phyloP scores from a whole-genome alignment of 2,329 filamentous ascomycete genomes.

The Juglanconis oblonga region DNA sequence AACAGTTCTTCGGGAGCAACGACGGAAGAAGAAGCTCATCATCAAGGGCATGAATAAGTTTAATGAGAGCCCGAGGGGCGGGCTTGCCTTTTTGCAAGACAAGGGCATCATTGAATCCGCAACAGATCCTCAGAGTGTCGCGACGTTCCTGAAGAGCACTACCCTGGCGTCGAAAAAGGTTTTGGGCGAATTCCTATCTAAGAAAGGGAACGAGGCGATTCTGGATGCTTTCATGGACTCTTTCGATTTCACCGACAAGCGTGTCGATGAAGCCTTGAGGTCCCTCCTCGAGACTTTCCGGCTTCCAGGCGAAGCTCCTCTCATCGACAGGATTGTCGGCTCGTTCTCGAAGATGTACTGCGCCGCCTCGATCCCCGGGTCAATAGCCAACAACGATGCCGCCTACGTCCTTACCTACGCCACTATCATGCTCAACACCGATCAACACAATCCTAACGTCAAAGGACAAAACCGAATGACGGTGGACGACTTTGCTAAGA shows the following conservation, averaged over 20 bases:
- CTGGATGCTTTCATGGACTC: conserved; percentile 78
- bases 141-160: conserved; percentile 84
- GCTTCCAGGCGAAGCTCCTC: conserved; percentile 83
- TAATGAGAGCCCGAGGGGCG: conserved; percentile 90
- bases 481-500: conserved; percentile 76
- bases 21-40: conserved; percentile 81
- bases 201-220: conserved; percentile 82
- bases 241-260: conserved; percentile 86
- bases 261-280: conserved; percentile 86
- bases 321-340: conserved; percentile 90
- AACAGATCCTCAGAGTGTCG: conserved; percentile 72
- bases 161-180: conserved; percentile 85
- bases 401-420: conserved; percentile 91
- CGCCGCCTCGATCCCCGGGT: conserved; percentile 63
- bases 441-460: conserved; percentile 92
- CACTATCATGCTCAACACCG: conserved; percentile 95
- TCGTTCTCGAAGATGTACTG: conserved; percentile 86
- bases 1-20: conserved; percentile 63
- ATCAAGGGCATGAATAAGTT: conserved; percentile 87
- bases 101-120: conserved; percentile 81
- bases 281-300: conserved; percentile 89
- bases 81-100: conserved; percentile 79
- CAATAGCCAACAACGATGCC: conserved; percentile 80
- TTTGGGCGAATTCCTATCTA: conserved; percentile 89
- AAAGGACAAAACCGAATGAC: conserved; percentile 80